Evolutionary conservation across 2,329 filamentous ascomycete species (phyloP), one percentile per base, ranked within the genome.

Genomic region (Nemania sp.): DNA sequence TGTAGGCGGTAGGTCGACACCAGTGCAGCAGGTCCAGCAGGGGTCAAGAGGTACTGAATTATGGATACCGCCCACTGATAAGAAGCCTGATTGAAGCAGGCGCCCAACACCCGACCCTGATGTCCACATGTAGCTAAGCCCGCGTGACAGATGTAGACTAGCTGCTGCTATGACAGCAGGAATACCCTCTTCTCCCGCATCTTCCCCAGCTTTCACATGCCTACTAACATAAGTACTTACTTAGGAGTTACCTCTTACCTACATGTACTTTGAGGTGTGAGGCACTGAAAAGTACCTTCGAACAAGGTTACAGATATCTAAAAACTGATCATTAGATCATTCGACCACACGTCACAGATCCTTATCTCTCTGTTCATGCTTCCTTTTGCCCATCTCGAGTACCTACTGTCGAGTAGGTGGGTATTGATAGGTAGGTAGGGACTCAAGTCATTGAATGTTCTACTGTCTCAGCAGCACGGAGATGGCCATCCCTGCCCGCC

Each of bases 121-220:
- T n/a, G 15, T 39, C 35, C 35, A 39, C 15, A 29, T 29, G 25
- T 29, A 29, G 25, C 4, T 29, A 29, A 29, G 25, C 25, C 25
- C 25, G 25, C 25, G 25, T 29, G 25, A 29, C 7, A 29, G 25
- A 7, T 29, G 25, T 29, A 29, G 25, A 29, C 25, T 29, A 29
- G 25, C 25, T 7, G 25, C 25, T 29, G 25, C 25, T 54, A 51
- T 50, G 59, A 46, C 34, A 39, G 21, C 55, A 20, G 29, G 43
- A 48, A 39, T 53, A 42, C 50, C 54, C 50, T 37, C 51, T 35
- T 50, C 54, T 61, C 37, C 46, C 46, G n/a, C n/a, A 43, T 17
- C 11, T 39, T 39, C 59, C 54, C 50, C 47, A 59, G 50, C 46
- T 59, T 59, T 59, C 55, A 62, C 55, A 59, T 54, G 54, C 34